A percentile compares a stretch with the other conserved stretches of the same genome.
phyloP scores from a whole-genome alignment of 345 rosid genomes.

The Durio zibethinus region DNA sequence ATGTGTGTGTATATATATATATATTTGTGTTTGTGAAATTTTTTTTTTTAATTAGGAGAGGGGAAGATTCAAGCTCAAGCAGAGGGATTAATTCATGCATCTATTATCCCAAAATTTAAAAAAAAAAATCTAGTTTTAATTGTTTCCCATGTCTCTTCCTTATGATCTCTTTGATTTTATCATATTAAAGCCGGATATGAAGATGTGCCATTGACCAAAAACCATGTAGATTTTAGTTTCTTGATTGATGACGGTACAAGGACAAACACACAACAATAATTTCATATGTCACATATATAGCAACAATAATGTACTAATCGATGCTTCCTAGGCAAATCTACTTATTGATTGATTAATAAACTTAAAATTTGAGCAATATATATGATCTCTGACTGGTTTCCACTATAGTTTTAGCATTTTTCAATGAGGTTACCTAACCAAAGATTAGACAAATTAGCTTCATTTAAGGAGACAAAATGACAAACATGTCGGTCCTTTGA shows the following conservation, averaged over 20 bases:
- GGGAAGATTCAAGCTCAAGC: no score
- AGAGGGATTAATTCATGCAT: no score
- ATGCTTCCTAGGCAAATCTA: neutral
- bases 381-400: neutral
- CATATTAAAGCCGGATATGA: neutral
- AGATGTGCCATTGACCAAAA: neutral
- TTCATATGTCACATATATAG: neutral
- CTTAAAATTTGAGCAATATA: neutral
- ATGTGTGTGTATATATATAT: no score
- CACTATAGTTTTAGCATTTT: neutral
- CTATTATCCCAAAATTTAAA: no score
- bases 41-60: no score
- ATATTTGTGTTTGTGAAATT: no score
- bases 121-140: neutral
- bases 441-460: conserved; percentile 7
- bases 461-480: conserved; percentile 31
- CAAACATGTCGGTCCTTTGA: conserved; percentile 2
- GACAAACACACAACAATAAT: neutral
- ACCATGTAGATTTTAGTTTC: neutral
- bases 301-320: neutral
- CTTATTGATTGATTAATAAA: neutral
- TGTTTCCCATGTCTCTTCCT: neutral
- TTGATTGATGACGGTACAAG: neutral
- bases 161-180: neutral
- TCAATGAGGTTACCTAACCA: neutral